These are phyloP conservation scores for Venturia asperata DNA, from an alignment of 2,329 filamentous ascomycete species.

Conservation along the genomic window DNA sequence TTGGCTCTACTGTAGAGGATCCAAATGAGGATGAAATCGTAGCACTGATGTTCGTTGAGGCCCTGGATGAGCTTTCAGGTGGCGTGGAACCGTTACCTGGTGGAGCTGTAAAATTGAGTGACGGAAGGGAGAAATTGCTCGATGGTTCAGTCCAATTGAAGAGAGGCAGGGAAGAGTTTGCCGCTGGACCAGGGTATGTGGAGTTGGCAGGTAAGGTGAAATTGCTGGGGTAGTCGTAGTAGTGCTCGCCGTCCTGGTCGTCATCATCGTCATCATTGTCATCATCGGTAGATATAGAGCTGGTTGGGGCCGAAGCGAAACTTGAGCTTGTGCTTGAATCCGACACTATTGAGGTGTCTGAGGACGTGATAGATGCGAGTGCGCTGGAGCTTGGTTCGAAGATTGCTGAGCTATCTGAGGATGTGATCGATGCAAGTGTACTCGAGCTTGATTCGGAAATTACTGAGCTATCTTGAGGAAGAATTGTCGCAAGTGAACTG, in stretches of 20 bases:
- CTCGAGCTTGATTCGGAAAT: neutral
- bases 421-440: neutral
- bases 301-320: neutral
- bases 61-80: neutral
- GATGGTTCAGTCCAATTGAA: neutral
- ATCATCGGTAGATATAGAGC: neutral
- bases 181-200: neutral
- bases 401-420: neutral
- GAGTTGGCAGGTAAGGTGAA: neutral
- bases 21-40: neutral
- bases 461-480: neutral
- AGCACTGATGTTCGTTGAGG: neutral
- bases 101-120: neutral
- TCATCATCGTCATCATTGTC: neutral
- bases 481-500: neutral
- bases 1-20: neutral
- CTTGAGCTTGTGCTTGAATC: neutral
- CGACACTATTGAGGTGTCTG: too few relatives aligned
- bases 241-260: neutral
- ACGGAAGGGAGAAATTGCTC: neutral
- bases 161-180: neutral
- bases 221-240: slow-evolving; percentile 1
- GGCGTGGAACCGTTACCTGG: neutral
- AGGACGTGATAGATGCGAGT: too few relatives aligned
- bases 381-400: too few relatives aligned